Evolutionary conservation across 805 yeast species (phyloP).

Genomic region (Starmerella roubikii): DNA sequence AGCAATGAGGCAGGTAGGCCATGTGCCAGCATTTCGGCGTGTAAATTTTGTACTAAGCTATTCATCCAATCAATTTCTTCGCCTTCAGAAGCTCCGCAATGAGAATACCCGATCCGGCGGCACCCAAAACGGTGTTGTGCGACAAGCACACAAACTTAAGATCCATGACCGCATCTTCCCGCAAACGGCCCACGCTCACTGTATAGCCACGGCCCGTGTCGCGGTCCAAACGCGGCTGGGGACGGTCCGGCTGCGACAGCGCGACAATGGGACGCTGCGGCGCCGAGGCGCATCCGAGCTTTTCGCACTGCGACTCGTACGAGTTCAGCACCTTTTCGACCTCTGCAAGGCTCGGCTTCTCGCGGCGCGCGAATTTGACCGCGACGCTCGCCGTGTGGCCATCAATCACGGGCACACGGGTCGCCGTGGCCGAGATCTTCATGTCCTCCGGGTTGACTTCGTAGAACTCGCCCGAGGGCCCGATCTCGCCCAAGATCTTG

Average conservation of each 20-base stretch:
- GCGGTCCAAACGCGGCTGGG: conserved; percentile 95
- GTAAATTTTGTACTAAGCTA: background rate
- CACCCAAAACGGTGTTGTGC: conserved; percentile 95
- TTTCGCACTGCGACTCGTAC: conserved; percentile 71
- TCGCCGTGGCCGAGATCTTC: conserved; percentile 89
- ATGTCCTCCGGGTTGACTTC: conserved; percentile 41
- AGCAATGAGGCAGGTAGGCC: background rate
- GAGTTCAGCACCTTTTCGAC: conserved; percentile 56
- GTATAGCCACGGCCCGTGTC: conserved; percentile 90
- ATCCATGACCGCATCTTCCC: conserved; percentile 88
- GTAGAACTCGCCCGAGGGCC: conserved; percentile 30
- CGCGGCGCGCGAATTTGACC: conserved; percentile 63
- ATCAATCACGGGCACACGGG: conserved; percentile 91
- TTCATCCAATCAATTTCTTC: conserved; percentile 51
- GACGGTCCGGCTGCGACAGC: conserved; percentile 81
- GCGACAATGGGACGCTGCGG: conserved; percentile 88
- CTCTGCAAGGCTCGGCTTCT: conserved; percentile 74
- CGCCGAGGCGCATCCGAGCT: conserved; percentile 76
- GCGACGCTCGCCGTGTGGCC: conserved; percentile 96
- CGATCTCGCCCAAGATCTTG: conserved; percentile 63
- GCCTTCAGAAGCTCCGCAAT: conserved; percentile 83
- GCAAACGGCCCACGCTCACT: conserved; percentile 85
- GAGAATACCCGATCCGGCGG: conserved; percentile 95
- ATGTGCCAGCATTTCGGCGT: background rate
- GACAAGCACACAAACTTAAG: conserved; percentile 94